Conservation (phyloP, 352 stramenopile species). For the Phytophthora pseudosyringae region DNA sequence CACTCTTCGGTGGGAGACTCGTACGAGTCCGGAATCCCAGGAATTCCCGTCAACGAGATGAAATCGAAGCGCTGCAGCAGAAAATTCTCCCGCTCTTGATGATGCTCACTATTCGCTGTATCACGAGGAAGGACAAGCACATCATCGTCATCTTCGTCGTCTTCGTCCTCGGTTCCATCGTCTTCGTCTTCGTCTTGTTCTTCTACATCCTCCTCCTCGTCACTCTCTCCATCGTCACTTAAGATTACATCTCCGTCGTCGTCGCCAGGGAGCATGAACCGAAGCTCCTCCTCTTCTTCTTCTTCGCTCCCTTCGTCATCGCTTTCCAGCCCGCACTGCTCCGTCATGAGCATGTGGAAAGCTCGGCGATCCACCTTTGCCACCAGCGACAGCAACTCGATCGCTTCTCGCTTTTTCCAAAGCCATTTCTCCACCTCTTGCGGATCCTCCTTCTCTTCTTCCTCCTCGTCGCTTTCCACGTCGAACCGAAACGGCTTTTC, state of each 20-base stretch:
- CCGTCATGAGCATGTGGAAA: constrained; percentile 24
- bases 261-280: constrained; percentile 1
- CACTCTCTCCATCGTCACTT: constrained; percentile 11
- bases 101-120: constrained; percentile 2
- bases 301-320: constrained; percentile 16
- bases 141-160: constrained; percentile 7
- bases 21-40: not conserved
- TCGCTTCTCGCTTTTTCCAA: constrained; percentile 17
- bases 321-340: constrained; percentile 16
- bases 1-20: constrained; percentile 3
- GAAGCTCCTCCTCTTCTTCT: constrained; percentile 23
- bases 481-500: too few species aligned
- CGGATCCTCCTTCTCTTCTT: constrained; percentile 12
- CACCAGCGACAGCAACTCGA: constrained; percentile 23
- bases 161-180: not conserved
- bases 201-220: constrained; percentile 1
- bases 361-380: constrained; percentile 14
- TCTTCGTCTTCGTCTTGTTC: not conserved
- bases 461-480: not conserved
- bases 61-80: constrained; percentile 23
- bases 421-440: constrained; percentile 6
- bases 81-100: constrained; percentile 1
- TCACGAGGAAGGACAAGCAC: constrained; percentile 15
- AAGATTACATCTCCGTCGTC: constrained; percentile 9
- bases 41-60: constrained; percentile 1